phyloP scores from a whole-genome alignment of 176 grass and related monocot genomes.

The Hordeum vulgare region MorexV3_pseudomolecules_assembly NC_058520.1:69232826-69233325 shows the following conservation, averaged over 20 bases:
- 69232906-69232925: too few relatives aligned
- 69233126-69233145: not conserved
- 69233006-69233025: not conserved
- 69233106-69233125: not conserved
- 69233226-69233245: slow-evolving; percentile 15
- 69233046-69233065: not conserved
- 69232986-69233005: too few relatives aligned
- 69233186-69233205: not conserved
- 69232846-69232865: too few relatives aligned
- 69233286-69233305: not conserved
- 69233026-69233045: not conserved
- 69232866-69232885: too few relatives aligned
- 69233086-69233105: not conserved
- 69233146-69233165: not conserved
- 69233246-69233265: not conserved
- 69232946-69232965: too few relatives aligned
- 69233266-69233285: not conserved
- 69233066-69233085: not conserved
- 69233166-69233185: not conserved
- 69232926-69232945: too few relatives aligned
- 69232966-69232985: too few relatives aligned
- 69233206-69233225: not conserved
- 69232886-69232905: too few relatives aligned
- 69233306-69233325: not conserved
- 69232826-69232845: too few relatives aligned